phyloP scores from a whole-genome alignment of 2,329 filamentous ascomycete genomes.

The Trichoderma sp. region DNA sequence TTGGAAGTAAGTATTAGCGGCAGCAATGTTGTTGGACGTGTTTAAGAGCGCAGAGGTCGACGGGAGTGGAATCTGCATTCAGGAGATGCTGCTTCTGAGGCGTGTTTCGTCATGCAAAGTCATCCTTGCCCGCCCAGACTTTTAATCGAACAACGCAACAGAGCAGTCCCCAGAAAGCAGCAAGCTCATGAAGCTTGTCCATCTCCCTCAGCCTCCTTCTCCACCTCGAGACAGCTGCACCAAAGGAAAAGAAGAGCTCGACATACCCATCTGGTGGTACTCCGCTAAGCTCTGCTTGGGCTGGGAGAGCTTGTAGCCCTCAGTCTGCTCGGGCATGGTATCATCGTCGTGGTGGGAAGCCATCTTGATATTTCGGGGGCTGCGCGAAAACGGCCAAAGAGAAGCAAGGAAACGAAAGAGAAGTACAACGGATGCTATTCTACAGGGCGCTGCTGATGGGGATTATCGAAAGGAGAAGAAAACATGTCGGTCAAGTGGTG shows the following conservation, averaged over 20 bases:
- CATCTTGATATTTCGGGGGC: constrained; percentile 54
- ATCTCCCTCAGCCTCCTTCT: background rate
- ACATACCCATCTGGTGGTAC: constrained; percentile 88
- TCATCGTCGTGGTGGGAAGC: constrained; percentile 73
- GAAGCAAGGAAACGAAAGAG: constrained; percentile 12
- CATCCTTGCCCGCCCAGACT: background rate
- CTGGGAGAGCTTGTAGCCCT: constrained; percentile 97
- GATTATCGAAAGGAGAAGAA: constrained; percentile 23
- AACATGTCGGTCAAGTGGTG: constrained; percentile 26
- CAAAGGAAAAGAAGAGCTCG: background rate
- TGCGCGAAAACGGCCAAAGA: constrained; percentile 20
- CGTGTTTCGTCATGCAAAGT: background rate
- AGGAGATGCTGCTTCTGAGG: background rate
- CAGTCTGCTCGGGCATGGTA: constrained; percentile 81
- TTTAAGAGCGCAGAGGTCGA: background rate
- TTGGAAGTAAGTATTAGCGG: background rate
- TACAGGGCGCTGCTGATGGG: constrained; percentile 12
- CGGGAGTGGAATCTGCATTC: background rate
- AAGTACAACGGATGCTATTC: background rate
- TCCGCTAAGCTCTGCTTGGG: constrained; percentile 94
- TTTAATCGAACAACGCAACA: background rate
- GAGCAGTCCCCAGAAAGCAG: background rate
- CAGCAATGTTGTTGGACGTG: background rate
- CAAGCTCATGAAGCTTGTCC: background rate
- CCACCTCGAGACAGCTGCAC: background rate